These are phyloP conservation scores for Metschnikowia reukaufii DNA, from an alignment of 805 yeast genomes.

Conservation along the genomic window DNA sequence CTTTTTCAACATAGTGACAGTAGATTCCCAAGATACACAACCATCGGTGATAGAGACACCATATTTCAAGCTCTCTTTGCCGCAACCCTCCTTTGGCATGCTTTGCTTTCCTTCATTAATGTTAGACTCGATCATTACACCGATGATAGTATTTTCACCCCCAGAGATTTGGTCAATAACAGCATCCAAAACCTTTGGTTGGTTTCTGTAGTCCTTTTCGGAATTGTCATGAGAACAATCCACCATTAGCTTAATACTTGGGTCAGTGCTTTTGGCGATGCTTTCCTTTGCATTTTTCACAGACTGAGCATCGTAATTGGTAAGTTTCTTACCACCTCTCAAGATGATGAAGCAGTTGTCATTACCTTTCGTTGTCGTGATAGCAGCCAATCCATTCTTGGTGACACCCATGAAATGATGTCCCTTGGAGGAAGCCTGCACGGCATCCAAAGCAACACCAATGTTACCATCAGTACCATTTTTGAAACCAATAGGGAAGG, in stretches of 20 bases:
- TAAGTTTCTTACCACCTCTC: constrained; percentile 94
- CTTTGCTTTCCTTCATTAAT: constrained; percentile 87
- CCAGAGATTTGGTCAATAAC: constrained; percentile 75
- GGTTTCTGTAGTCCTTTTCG: constrained; percentile 85
- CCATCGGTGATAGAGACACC: constrained; percentile 98
- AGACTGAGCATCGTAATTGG: constrained; percentile 79
- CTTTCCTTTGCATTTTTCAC: constrained; percentile 57
- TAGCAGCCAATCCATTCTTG: constrained; percentile 94
- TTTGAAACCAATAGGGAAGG: constrained; percentile 98
- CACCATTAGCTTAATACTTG: constrained; percentile 70
- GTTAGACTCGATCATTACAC: constrained; percentile 95
- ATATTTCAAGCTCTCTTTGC: constrained; percentile 71
- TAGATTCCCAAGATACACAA: constrained; percentile 87
- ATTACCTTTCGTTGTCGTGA: constrained; percentile 94
- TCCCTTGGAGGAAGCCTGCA: constrained; percentile 86
- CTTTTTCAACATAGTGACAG: constrained; percentile 66
- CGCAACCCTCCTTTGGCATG: constrained; percentile 66
- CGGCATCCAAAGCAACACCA: constrained; percentile 93
- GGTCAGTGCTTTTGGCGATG: constrained; percentile 46
- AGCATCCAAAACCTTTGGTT: constrained; percentile 80
- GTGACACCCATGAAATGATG: constrained; percentile 96
- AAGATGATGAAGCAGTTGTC: constrained; percentile 85
- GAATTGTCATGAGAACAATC: constrained; percentile 99
- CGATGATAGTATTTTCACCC: constrained; percentile 80
- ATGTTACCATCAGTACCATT: constrained; percentile 97